Conservation (phyloP, 352 stramenopile genomes). For the Globisporangium acanthophoron region DNA sequence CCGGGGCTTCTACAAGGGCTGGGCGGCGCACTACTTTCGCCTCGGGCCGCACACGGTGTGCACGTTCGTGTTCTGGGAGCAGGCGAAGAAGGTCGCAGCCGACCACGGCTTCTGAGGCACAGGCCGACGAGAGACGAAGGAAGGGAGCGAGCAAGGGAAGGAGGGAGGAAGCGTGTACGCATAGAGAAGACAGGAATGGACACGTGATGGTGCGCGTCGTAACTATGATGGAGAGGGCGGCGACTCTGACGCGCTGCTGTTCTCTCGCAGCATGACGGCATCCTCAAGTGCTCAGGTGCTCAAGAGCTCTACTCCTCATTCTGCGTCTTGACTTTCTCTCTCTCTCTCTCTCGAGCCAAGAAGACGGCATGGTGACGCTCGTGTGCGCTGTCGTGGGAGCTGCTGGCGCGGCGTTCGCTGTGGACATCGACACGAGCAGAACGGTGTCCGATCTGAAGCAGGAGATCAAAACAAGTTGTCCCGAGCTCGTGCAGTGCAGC, state of each 20-base stretch:
- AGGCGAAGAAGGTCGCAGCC: slow-evolving; percentile 66
- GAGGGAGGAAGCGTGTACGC: not conserved
- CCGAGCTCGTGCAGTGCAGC: not conserved
- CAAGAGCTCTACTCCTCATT: not conserved
- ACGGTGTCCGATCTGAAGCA: not conserved
- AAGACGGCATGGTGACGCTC: not conserved
- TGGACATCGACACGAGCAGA: not conserved
- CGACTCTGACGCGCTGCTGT: not conserved
- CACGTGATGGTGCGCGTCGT: not conserved
- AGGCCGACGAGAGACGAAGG: not conserved
- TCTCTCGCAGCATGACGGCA: not conserved
- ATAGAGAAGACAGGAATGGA: not conserved
- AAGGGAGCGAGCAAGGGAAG: too few species aligned
- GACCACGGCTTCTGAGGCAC: slow-evolving; percentile 50
- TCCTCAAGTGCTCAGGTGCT: not conserved
- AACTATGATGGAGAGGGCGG: not conserved
- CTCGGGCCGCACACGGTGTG: slow-evolving; percentile 83
- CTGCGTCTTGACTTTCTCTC: not conserved
- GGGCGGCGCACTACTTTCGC: slow-evolving; percentile 83
- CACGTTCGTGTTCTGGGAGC: slow-evolving; percentile 86
- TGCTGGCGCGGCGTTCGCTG: not conserved
- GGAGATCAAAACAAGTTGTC: not conserved
- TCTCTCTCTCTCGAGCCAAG: not conserved
- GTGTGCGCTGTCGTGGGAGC: not conserved
- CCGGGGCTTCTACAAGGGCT: slow-evolving; percentile 84